Base-by-base conservation (phyloP, 495 filamentous ascomycete genomes). In the Neurospora tetraspora region DNA sequence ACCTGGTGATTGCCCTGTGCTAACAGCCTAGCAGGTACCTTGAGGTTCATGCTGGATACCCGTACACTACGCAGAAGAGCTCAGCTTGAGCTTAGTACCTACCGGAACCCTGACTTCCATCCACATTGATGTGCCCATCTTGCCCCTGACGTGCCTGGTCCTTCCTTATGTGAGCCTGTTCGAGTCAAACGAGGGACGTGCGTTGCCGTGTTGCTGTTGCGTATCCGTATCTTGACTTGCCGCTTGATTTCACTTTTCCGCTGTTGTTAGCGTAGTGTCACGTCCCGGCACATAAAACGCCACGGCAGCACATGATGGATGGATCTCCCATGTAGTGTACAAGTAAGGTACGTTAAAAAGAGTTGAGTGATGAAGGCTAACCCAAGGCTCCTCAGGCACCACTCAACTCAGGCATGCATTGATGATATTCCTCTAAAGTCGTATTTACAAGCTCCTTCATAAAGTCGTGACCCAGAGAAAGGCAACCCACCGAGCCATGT, bases 401-500 rank as follows among this genome's bases (percentile, higher is more conserved):
- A 61, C 12, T 61, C 53, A 34, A 61, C 53, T 31, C 53, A 9
- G 23, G 53, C 53, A 65, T 65, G 53, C 53, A 65, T 34, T 65
- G 53, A 65, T 65, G 53, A 65, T 65, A 34, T 34, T 65, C 27
- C 27, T 65, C 27, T 34, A 65, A 18, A 65, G 53, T 61, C 53
- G 53, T 61, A 61, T 34, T 47, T n/a, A 71, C 36, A 71, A 65
- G 70, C 70, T 65, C 70, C 40, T 14, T 71, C 31, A 65, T 71
- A 39, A 71, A 47, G 23, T 61, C 53, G 53, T 42, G 9, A 18
- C 37, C 71, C 27, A 20, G 59, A 69, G 40, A 74, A 71, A 69
- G 72, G 75, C 75, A 79, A 34, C 53, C 27, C 53, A 65, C 53
- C 53, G 53, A 65, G 53, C 53, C 53, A 65, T 65, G 14, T 65